These are phyloP conservation scores for Pseudoscleropodium purum DNA, from an alignment of 225 moss, liverwort and hornwort species.

Conservation along the genomic window DNA sequence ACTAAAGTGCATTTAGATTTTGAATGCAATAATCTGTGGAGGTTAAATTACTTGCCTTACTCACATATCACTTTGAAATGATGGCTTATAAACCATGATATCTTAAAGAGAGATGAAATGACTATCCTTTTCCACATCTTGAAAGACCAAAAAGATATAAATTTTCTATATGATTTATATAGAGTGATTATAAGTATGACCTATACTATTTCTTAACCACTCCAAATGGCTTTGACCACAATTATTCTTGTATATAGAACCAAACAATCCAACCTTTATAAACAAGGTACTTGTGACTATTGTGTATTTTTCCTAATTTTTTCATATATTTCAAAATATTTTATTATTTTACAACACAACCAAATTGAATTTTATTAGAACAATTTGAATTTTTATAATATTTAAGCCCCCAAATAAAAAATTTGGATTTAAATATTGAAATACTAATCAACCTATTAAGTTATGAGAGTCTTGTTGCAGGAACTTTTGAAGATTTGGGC, in stretches of 20 bases:
- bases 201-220: not conserved
- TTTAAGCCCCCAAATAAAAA: not conserved
- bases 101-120: too few species aligned
- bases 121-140: not conserved
- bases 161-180: not conserved
- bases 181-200: not conserved
- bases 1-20: not conserved
- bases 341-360: fast-evolving
- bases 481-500: too few species aligned
- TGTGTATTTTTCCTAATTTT: not conserved
- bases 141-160: too few species aligned
- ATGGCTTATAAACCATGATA: too few species aligned
- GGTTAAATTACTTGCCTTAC: not conserved
- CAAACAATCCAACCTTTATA: not conserved
- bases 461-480: too few species aligned
- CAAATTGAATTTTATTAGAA: not conserved
- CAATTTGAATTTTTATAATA: not conserved
- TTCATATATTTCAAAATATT: not conserved
- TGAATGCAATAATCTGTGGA: not conserved
- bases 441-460: not conserved
- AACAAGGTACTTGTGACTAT: not conserved
- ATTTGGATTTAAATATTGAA: not conserved
- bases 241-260: fast-evolving
- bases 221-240: not conserved
- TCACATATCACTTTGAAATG: too few species aligned